Conservation (phyloP, 2,329 filamentous ascomycete genomes). For the Zasmidium citrigriseum region DNA sequence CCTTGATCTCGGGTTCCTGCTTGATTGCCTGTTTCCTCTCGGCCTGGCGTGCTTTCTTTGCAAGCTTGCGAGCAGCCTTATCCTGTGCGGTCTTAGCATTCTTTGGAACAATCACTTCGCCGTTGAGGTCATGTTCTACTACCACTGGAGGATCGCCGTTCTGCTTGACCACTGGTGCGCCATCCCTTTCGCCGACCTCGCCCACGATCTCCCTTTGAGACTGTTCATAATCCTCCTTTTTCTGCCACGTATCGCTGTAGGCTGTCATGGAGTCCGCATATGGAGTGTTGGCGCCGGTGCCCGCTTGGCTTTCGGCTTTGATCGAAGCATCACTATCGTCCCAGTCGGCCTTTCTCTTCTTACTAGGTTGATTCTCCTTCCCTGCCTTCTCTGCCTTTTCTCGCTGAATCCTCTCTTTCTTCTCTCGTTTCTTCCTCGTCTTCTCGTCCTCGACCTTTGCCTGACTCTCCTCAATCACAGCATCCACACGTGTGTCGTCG, state of each 20-base stretch:
- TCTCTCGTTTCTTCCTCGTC: slow-evolving; percentile 15
- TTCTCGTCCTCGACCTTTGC: slow-evolving; percentile 10
- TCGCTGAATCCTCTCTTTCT: slow-evolving; percentile 14
- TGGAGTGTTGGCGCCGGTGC: slow-evolving; percentile 11
- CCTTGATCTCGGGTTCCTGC: background rate
- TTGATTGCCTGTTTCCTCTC: slow-evolving; percentile 39
- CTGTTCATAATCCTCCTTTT: slow-evolving; percentile 45
- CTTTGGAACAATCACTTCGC: slow-evolving; percentile 20
- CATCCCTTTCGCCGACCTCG: slow-evolving; percentile 40
- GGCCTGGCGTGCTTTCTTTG: slow-evolving; percentile 56
- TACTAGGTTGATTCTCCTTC: slow-evolving; percentile 5
- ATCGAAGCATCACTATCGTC: slow-evolving; percentile 27
- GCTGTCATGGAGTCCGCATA: slow-evolving; percentile 13
- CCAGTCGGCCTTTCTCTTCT: slow-evolving; percentile 16
- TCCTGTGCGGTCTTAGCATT: slow-evolving; percentile 36
- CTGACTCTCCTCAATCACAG: slow-evolving; percentile 12
- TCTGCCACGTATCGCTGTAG: slow-evolving; percentile 37
- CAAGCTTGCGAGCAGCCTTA: slow-evolving; percentile 56
- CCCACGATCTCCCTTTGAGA: slow-evolving; percentile 43
- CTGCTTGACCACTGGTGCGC: slow-evolving; percentile 32
- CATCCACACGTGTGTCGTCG: slow-evolving; percentile 30
- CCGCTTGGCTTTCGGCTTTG: slow-evolving; percentile 7
- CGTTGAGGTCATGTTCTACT: slow-evolving; percentile 25
- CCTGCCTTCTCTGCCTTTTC: slow-evolving; percentile 14
- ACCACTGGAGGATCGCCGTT: slow-evolving; percentile 32